phyloP scores from a whole-genome alignment of 75 land plant species.

The Cupressus sempervirens region DNA sequence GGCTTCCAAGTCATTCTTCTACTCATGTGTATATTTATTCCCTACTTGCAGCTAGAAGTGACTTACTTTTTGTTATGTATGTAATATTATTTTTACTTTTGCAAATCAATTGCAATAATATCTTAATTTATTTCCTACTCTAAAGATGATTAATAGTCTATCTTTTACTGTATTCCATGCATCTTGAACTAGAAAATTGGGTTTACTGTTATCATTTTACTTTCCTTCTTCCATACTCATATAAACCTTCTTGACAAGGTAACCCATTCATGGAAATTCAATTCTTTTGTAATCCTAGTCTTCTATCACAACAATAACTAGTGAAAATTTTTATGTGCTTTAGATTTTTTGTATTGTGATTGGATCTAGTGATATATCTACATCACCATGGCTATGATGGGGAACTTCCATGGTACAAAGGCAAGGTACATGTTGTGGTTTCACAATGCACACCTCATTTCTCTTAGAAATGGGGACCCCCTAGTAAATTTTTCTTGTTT shows the following conservation, averaged over 20 bases:
- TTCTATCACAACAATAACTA: background rate
- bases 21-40: too few species aligned
- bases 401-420: constrained; percentile 96
- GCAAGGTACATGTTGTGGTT: too few species aligned
- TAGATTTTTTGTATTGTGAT: constrained; percentile 83
- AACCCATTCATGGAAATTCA: background rate
- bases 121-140: too few species aligned
- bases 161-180: background rate
- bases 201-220: background rate
- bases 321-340: background rate
- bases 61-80: too few species aligned
- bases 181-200: background rate
- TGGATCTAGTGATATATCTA: constrained; percentile 88
- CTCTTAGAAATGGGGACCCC: too few species aligned
- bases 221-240: background rate
- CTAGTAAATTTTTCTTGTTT: too few species aligned
- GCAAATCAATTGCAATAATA: too few species aligned
- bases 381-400: constrained; percentile 96
- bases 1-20: too few species aligned
- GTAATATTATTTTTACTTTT: too few species aligned
- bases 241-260: background rate
- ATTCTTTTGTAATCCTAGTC: background rate
- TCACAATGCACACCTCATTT: too few species aligned
- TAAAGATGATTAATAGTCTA: too few species aligned
- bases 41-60: too few species aligned